A percentile compares a stretch with the other conserved stretches of the same genome.
These are phyloP conservation scores for Camellia sinensis DNA, from an alignment of 148 eudicot genomes.

Conservation along the genomic window DNA sequence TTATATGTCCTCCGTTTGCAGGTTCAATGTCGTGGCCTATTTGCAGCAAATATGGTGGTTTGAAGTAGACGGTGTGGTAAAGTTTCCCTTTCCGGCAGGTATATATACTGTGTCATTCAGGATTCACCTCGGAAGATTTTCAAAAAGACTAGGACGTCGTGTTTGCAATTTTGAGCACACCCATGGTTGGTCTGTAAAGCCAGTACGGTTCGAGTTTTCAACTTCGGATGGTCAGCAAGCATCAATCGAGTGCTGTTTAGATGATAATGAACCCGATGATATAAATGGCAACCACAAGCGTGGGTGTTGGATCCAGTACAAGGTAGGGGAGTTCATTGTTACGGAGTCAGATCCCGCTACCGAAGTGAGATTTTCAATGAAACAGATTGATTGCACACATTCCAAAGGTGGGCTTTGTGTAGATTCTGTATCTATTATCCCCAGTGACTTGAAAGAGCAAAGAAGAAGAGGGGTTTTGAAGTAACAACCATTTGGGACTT, in stretches of 20 bases:
- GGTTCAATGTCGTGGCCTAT: slow-evolving; percentile 78
- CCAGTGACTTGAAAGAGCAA: slow-evolving; percentile 44
- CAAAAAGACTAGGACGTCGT: slow-evolving; percentile 80
- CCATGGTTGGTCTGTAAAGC: slow-evolving; percentile 90
- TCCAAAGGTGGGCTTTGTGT: slow-evolving; percentile 90
- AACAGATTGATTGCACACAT: slow-evolving; percentile 88
- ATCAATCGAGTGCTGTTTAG: slow-evolving; percentile 57
- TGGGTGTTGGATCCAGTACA: slow-evolving; percentile 84
- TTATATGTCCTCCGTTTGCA: slow-evolving; percentile 22
- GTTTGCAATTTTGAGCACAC: slow-evolving; percentile 76
- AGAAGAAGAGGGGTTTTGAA: slow-evolving; percentile 34
- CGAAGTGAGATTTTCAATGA: slow-evolving; percentile 71
- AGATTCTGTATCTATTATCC: slow-evolving; percentile 75
- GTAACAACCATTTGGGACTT: neutral
- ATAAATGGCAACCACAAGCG: slow-evolving; percentile 61
- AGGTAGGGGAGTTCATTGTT: slow-evolving; percentile 76
- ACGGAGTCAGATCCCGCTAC: slow-evolving; percentile 43
- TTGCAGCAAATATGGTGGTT: slow-evolving; percentile 99
- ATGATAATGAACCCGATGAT: slow-evolving; percentile 54
- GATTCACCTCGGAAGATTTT: slow-evolving; percentile 76
- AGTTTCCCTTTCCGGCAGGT: slow-evolving; percentile 72
- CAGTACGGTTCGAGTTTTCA: slow-evolving; percentile 69
- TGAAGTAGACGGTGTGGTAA: slow-evolving; percentile 73
- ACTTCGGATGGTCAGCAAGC: slow-evolving; percentile 85
- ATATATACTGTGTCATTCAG: slow-evolving; percentile 66